Evolutionary conservation across 768 basidiomycete species (phyloP), one percentile per base, ranked within the genome.

Genomic region (Mycena alexandri): DNA sequence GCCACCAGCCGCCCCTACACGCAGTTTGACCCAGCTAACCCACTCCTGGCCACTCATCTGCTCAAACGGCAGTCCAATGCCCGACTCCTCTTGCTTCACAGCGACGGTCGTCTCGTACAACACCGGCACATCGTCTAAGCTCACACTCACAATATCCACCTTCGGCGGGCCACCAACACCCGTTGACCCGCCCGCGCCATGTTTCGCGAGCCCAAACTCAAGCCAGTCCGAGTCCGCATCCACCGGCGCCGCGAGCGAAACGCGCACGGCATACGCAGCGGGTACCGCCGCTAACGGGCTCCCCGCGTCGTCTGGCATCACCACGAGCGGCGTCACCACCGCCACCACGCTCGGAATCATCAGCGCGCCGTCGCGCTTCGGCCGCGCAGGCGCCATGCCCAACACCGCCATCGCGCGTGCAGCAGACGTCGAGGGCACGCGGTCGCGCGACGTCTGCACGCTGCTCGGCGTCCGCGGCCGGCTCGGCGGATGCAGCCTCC

Each of bases 191-290:
- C 56, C 63, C 51, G 73, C 71, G 42, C 38, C 69, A 44, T 70
- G 77, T 59, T 85, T 80, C 2, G 88, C 88, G 55, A 94, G 80
- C 29, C 91, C 92, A 72, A 94, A 93, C 75, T 93, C 92, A 21
- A 94, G 80, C 88, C 87, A 91, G 56, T 90, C 90, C n/a, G 87
- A 85, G 61, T 87, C 87, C n/a, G 81, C 73, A 38, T 89, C 84
- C 16, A 82, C 77, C 21, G 90, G 90, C 11, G 87, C 85, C 47
- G 86, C 85, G 25, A 93, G 75, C 59, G 69, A 77, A 21, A 91
- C 70, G 25, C 86, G 84, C 52, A 93, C 90, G 21, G 86, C 89
- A 70, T 93, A 91, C 41, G 83, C 82, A 42, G 80, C 76, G 13
- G 85, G 82, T 22, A 80, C 72, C 38, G 64, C 63, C 43, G 72